Evolutionary conservation across 2,329 filamentous ascomycete genomes (phyloP), one percentile per base, ranked within the genome.

Genomic region (Calonectria pseudoreteaudii): DNA sequence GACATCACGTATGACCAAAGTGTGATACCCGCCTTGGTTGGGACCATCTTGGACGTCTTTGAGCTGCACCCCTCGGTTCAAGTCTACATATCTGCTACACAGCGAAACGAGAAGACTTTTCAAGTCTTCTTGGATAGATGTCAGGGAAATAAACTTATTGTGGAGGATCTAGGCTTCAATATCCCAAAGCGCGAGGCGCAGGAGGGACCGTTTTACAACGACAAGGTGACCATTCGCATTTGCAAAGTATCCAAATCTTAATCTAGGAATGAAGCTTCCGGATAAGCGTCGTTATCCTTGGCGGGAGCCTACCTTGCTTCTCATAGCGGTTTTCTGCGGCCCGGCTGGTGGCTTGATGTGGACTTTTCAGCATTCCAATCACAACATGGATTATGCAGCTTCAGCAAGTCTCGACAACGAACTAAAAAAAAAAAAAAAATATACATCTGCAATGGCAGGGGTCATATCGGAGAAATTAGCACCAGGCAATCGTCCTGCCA

Each of bases 1-100:
- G 94, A 96, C 82, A 90, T 96, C 83, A 96, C 93, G 0, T 96
- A 96, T 83, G 94, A 96, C 81, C 87, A 87, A 74, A 86, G 86
- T 44, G 88, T 91, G 52, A 92, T 94, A 65, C 90, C 92, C 0
- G 86, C 90, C 1, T 86, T 96, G 30, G 87, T 94, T 3, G 88
- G 87, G 4, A 95, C 94, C 4, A 82, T 96, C 66, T 84, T 88
- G 38, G 89, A 93, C 65, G 85, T 95, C 16, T 90, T 94, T 64
- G 85, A 86, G 2, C 80, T 91, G 68, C 90, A 91, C 75, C 89
- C 91, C 3, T 80, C 81, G 0, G 86, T 92, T 18, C 85, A 90
- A 58, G 89, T 94, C 44, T 85, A 95, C 58, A 92, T 96, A 72
- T 90, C 93, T 5, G 92, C 92, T 23, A 93, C 94, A 0, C 90